A percentile compares a stretch with the other conserved stretches of the same genome.
These are phyloP conservation scores for Aspergillus wentii DNA, from an alignment of 495 filamentous ascomycete genomes.

Conservation along the genomic window DNA sequence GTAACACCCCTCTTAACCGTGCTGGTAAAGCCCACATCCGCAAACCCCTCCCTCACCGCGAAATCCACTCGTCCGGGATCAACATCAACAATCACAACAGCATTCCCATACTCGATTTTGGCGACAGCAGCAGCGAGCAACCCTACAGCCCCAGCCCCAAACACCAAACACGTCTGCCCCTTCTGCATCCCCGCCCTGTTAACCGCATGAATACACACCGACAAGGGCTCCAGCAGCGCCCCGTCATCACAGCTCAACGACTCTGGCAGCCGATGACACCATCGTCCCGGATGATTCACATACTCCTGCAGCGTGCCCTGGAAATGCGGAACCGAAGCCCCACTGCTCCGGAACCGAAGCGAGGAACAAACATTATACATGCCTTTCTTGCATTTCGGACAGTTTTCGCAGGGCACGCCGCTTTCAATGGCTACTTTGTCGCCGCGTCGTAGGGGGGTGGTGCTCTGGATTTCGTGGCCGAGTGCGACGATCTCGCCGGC, in stretches of 20 bases:
- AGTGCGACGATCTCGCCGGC: slow-evolving; percentile 53
- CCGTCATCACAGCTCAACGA: slow-evolving; percentile 53
- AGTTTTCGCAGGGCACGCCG: slow-evolving; percentile 53
- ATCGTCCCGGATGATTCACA: slow-evolving; percentile 56
- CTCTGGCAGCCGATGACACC: slow-evolving; percentile 47
- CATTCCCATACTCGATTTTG: slow-evolving; percentile 55
- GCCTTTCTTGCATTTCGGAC: slow-evolving; percentile 50
- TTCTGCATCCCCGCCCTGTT: slow-evolving; percentile 34
- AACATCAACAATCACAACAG: slow-evolving; percentile 67
- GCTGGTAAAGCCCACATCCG: too few species aligned
- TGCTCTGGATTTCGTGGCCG: slow-evolving; percentile 30
- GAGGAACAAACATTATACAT: slow-evolving; percentile 68
- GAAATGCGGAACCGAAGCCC: slow-evolving; percentile 60
- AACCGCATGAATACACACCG: slow-evolving; percentile 63
- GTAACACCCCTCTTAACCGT: slow-evolving; percentile 42
- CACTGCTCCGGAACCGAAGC: slow-evolving; percentile 65
- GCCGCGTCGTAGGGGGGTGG: too few species aligned
- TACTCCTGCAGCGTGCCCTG: slow-evolving; percentile 67
- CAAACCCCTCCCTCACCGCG: too few species aligned
- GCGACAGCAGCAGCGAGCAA: slow-evolving; percentile 54
- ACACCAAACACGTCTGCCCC: slow-evolving; percentile 36
- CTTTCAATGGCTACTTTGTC: slow-evolving; percentile 32
- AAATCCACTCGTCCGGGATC: slow-evolving; percentile 59
- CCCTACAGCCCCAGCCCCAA: slow-evolving; percentile 70
- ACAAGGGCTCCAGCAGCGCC: slow-evolving; percentile 62